phyloP scores from a whole-genome alignment of 202 grass and related monocot species.

The Setaria italica region DNA sequence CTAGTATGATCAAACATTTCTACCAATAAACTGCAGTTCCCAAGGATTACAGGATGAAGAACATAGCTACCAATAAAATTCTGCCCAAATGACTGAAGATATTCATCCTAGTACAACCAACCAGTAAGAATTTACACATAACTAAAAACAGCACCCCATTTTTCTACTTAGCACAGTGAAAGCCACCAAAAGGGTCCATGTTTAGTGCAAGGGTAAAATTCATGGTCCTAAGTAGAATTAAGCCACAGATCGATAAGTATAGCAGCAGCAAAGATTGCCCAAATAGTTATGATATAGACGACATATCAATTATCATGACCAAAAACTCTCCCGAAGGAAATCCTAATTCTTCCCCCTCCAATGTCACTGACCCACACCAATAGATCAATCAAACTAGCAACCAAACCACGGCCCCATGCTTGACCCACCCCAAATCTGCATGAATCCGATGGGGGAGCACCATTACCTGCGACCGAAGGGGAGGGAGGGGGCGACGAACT shows the following conservation, averaged over 20 bases:
- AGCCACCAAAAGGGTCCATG: background rate
- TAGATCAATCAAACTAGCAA: background rate
- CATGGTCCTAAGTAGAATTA: background rate
- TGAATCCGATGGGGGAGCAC: too few species aligned
- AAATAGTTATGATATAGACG: background rate
- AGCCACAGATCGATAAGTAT: background rate
- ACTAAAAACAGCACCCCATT: background rate
- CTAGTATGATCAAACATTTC: too few species aligned
- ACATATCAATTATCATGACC: background rate
- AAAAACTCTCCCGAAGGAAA: background rate
- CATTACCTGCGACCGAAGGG: background rate
- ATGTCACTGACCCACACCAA: background rate
- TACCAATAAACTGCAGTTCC: too few species aligned
- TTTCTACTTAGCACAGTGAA: background rate
- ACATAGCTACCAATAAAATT: too few species aligned
- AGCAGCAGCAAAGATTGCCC: background rate
- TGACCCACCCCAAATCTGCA: constrained; percentile 1
- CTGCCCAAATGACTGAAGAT: too few species aligned
- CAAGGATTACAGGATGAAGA: too few species aligned
- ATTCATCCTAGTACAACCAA: too few species aligned
- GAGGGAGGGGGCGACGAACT: background rate
- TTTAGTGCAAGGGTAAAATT: background rate
- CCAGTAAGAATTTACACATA: too few species aligned
- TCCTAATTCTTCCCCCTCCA: background rate
- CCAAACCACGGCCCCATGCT: background rate